Conservation (phyloP, 2,329 filamentous ascomycete genomes). For the Fusarium austroafricanum region DNA sequence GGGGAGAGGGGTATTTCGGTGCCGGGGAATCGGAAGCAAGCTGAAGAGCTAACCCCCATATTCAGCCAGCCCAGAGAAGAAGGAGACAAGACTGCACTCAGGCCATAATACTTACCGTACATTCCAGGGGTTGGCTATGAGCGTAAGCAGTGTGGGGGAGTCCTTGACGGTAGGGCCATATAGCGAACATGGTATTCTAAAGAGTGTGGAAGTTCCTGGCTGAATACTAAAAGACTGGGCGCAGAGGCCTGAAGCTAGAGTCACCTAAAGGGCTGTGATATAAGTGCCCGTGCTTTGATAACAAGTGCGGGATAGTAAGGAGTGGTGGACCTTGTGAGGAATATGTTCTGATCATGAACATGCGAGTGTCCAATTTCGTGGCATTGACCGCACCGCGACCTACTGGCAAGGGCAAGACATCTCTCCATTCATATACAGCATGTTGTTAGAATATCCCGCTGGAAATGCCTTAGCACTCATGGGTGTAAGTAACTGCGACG, state of each 20-base stretch:
- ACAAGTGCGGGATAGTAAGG: background rate
- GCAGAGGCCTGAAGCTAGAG: background rate
- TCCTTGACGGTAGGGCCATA: background rate
- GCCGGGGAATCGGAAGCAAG: background rate
- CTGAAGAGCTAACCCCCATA: background rate
- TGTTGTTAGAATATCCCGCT: background rate
- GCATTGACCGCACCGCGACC: background rate
- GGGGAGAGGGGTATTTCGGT: conserved; percentile 5
- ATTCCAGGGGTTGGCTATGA: background rate
- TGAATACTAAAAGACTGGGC: background rate
- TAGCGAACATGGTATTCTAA: background rate
- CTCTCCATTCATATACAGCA: background rate
- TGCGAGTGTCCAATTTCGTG: background rate
- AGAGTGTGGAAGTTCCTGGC: background rate
- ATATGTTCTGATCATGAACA: background rate
- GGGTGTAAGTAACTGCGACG: background rate
- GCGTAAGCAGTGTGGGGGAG: background rate
- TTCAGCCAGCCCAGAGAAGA: background rate
- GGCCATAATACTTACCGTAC: background rate
- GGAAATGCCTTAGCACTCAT: background rate
- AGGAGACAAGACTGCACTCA: background rate
- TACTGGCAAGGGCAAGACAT: background rate
- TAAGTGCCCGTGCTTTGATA: background rate
- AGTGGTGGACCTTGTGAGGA: background rate
- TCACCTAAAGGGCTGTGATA: background rate